Evolutionary conservation across 2,329 filamentous ascomycete genomes (phyloP).

Genomic region (Aspergillus piperis): DNA sequence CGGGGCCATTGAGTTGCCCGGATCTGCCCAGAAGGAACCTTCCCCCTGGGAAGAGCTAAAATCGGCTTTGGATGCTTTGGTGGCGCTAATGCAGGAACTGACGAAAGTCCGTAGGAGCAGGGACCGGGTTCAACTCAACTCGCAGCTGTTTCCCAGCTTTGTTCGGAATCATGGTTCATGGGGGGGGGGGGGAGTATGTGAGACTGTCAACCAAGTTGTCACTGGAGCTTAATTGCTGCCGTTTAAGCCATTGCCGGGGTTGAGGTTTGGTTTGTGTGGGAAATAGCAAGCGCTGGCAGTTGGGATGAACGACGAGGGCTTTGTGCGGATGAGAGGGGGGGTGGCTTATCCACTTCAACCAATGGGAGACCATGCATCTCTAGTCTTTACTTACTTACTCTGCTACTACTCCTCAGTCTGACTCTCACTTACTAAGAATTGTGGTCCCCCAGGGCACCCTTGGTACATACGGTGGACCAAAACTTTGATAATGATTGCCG

Average conservation of each 20-base stretch:
- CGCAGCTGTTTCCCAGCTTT: slow-evolving; percentile 12
- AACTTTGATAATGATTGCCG: not conserved
- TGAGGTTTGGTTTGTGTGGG: not conserved
- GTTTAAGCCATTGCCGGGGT: not conserved
- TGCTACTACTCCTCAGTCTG: too few species aligned
- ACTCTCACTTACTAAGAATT: too few species aligned
- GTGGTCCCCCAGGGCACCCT: not conserved
- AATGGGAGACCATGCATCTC: not conserved
- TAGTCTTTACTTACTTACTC: too few species aligned
- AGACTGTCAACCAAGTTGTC: slow-evolving; percentile 9
- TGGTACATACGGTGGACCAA: not conserved
- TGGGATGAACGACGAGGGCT: not conserved
- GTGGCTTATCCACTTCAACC: not conserved
- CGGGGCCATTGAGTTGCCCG: not conserved
- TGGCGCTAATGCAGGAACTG: slow-evolving; percentile 43
- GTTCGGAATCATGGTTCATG: slow-evolving; percentile 16
- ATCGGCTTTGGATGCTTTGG: slow-evolving; percentile 17
- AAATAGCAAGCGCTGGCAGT: not conserved
- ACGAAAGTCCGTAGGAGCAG: slow-evolving; percentile 19
- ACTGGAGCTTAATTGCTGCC: slow-evolving; percentile 3
- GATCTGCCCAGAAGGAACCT: slow-evolving; percentile 7
- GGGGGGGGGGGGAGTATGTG: not conserved
- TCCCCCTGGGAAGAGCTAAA: slow-evolving; percentile 16
- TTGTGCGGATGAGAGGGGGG: slow-evolving; percentile 1
- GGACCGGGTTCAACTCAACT: slow-evolving; percentile 6